Evolutionary conservation across 2,329 filamentous ascomycete species (phyloP), one percentile per base, ranked within the genome.

Genomic region (Emergomyces africanus): DNA sequence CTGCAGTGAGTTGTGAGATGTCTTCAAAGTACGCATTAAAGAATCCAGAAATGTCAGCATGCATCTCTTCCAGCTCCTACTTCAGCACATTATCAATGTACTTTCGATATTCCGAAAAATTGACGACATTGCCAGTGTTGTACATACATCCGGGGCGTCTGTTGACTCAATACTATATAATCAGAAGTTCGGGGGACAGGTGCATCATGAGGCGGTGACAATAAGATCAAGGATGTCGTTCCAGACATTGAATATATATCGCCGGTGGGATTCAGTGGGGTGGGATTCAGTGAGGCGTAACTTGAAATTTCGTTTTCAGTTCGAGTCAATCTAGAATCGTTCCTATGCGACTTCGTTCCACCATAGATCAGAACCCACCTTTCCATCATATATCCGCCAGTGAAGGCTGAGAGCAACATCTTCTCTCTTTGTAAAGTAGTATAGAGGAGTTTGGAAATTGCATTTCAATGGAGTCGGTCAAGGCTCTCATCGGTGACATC

Each of bases 11-110:
- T 48, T 56, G 56, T 41, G 59, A n/a, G 57, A 67, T 55, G 46
- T 61, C 39, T 35, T 61, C 57, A 54, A 68, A 66, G 57, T 66
- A 64, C 14, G 62, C 60, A 33, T 61, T 25, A 57, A 64, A 61
- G 53, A 68, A 64, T 15, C 60, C 57, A n/a, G 61, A 61, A 44
- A 66, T 53, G 59, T 66, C 65, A 28, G 64, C 57, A 28, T 61
- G 33, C 37, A 44, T 44, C 41, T 44, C 41, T 9, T n/a, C 41
- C 66, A 64, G 54, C 53, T 66, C 61, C 57, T 62, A 35, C 59
- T 54, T 65, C 28, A 66, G 59, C 30, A 57, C 54, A 56, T 44
- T 20, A 57, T 64, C 59, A 48, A 66, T 54, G 15, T 66, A 2
- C 54, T 59, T 59, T 42, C 57, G 59, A 42, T 64, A 48, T 51